A percentile compares a stretch with the other conserved stretches of the same genome.
These are phyloP conservation scores for Cytospora chrysosperma DNA, from an alignment of 2,329 filamentous ascomycete species.

Conservation along the genomic window DNA sequence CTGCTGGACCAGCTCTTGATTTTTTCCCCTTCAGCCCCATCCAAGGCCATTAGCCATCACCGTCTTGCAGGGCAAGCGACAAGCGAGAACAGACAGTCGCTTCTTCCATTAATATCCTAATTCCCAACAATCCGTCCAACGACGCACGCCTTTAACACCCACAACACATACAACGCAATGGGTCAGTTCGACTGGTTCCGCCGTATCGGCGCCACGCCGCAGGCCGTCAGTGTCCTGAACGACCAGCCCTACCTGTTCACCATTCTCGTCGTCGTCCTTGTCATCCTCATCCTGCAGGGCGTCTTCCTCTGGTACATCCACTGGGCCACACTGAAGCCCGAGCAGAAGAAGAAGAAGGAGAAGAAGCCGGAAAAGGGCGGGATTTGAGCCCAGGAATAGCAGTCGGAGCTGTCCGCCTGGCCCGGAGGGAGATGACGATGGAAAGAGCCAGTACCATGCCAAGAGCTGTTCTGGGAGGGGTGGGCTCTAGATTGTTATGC, in stretches of 20 bases:
- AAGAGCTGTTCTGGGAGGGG: background rate
- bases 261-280: conserved; percentile 54
- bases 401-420: background rate
- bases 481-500: background rate
- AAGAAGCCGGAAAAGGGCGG: conserved; percentile 41
- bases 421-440: background rate
- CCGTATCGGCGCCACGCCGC: conserved; percentile 55
- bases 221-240: conserved; percentile 60
- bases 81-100: conserved; percentile 11
- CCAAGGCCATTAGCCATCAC: background rate
- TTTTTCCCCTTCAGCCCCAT: conserved; percentile 12
- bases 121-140: too few species aligned
- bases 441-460: background rate
- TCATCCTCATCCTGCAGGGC: conserved; percentile 47
- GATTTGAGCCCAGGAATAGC: conserved; percentile 24
- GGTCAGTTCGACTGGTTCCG: conserved; percentile 58
- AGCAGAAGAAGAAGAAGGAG: conserved; percentile 50
- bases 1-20: conserved; percentile 24
- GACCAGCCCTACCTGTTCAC: conserved; percentile 60
- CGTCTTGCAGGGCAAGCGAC: conserved; percentile 24
- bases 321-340: conserved; percentile 59
- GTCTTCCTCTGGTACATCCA: conserved; percentile 58
- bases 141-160: too few species aligned
- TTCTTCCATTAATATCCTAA: background rate
- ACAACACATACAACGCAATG: too few species aligned